Evolutionary conservation across 2,329 filamentous ascomycete species (phyloP).

Genomic region (Penicillium brevicompactum): DNA sequence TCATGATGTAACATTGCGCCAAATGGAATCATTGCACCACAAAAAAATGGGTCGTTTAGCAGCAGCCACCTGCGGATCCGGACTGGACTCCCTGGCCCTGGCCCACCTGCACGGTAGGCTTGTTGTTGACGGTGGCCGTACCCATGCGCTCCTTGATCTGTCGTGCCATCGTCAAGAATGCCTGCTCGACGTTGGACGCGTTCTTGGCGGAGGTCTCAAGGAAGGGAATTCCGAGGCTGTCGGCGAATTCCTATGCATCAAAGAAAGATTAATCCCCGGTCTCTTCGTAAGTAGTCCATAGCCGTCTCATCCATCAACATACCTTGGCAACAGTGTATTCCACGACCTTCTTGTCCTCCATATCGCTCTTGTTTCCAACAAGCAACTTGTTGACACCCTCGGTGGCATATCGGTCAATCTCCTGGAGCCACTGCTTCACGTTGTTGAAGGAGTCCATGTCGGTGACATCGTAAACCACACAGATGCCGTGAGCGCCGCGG

Average conservation of each 20-base stretch:
- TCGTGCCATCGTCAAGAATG: conserved; percentile 99
- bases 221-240: conserved; percentile 98
- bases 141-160: conserved; percentile 99
- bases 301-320: conserved; percentile 33
- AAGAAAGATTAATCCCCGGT: conserved; percentile 11
- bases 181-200: conserved; percentile 98
- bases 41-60: conserved; percentile 60
- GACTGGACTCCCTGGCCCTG: conserved; percentile 92
- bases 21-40: conserved; percentile 26
- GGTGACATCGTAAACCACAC: conserved; percentile 99
- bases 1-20: conserved; percentile 29
- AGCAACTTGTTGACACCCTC: conserved; percentile 99
- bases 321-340: conserved; percentile 99
- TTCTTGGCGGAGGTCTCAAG: conserved; percentile 99
- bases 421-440: conserved; percentile 99
- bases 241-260: conserved; percentile 83
- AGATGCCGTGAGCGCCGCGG: conserved; percentile 97
- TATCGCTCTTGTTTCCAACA: conserved; percentile 99
- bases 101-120: conserved; percentile 94
- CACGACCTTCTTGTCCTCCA: conserved; percentile 99
- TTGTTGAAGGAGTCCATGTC: conserved; percentile 99
- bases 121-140: conserved; percentile 95
- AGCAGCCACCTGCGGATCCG: conserved; percentile 83
- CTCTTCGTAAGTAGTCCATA: neutral
- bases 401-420: conserved; percentile 98